Conservation (phyloP, 495 filamentous ascomycete species). For the Opeltia flavorubescens region DNA sequence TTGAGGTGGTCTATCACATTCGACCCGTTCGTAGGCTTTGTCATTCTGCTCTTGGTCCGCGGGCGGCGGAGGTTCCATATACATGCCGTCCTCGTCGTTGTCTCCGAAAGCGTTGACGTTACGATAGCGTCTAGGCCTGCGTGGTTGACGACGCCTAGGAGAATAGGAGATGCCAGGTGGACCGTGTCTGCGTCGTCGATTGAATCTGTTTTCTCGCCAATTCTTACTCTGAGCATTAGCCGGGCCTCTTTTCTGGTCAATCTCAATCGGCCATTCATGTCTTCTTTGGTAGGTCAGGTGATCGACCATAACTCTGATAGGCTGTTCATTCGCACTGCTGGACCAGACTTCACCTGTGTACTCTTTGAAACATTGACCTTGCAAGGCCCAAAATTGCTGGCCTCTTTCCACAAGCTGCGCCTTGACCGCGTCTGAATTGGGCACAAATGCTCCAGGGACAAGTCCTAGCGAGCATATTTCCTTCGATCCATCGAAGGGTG, state of each 20-base stretch:
- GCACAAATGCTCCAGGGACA: conserved; percentile 10
- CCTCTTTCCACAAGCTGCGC: conserved; percentile 7
- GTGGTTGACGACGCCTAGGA: not conserved
- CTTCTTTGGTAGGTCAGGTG: conserved; percentile 13
- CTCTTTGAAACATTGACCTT: conserved; percentile 10
- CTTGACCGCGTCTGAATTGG: conserved; percentile 2
- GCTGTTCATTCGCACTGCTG: conserved; percentile 4
- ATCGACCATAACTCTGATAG: conserved; percentile 13
- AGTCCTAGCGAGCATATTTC: conserved; percentile 35
- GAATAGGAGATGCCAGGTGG: not conserved
- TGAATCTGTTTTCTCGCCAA: conserved; percentile 12
- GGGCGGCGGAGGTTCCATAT: not conserved
- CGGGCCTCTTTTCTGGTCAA: conserved; percentile 14
- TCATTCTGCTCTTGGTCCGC: conserved; percentile 3
- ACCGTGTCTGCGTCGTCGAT: not conserved
- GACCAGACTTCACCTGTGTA: conserved; percentile 11
- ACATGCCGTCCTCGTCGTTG: not conserved
- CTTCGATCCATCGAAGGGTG: conserved; percentile 39
- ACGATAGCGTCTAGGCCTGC: not conserved
- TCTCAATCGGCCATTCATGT: conserved; percentile 11
- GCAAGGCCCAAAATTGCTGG: conserved; percentile 8
- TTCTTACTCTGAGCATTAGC: conserved; percentile 9
- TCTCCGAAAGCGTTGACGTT: not conserved
- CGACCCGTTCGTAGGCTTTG: conserved; percentile 1
- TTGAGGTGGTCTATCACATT: conserved; percentile 3